Percentiles rank a stretch among this genome's conserved stretches.
Evolutionary conservation across 106 monocot genomes (phyloP).

Genomic region (Agapanthus africanus): DNA sequence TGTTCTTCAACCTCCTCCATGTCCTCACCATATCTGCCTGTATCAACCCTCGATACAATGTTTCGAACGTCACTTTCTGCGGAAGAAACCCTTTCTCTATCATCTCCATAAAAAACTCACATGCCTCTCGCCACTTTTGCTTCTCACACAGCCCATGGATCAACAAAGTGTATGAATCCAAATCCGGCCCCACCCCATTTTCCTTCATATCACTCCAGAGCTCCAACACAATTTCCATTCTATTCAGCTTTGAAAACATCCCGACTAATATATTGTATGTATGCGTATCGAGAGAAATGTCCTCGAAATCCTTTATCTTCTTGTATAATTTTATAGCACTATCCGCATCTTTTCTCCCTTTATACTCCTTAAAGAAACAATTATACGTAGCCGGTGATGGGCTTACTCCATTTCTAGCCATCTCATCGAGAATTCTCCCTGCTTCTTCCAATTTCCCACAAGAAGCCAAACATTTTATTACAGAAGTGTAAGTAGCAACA

Average conservation of each 20-base stretch:
- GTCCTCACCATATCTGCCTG: conserved; percentile 89
- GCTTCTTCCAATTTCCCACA: conserved; percentile 88
- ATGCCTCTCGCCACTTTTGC: conserved; percentile 77
- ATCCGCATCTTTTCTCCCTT: conserved; percentile 65
- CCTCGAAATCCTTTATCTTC: conserved; percentile 77
- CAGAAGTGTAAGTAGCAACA: conserved; percentile 83
- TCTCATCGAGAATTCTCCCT: conserved; percentile 66
- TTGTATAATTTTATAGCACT: conserved; percentile 57
- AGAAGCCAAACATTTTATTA: conserved; percentile 84
- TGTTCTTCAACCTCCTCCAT: conserved; percentile 88
- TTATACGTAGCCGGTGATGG: conserved; percentile 80
- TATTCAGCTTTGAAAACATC: conserved; percentile 48
- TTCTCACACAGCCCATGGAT: conserved; percentile 77
- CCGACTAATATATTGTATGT: conserved; percentile 76
- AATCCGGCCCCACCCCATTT: conserved; percentile 58
- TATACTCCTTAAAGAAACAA: conserved; percentile 96
- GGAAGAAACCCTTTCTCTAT: conserved; percentile 94
- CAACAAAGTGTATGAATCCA: conserved; percentile 79
- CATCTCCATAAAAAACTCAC: conserved; percentile 94
- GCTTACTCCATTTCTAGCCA: conserved; percentile 43
- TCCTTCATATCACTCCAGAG: conserved; percentile 80
- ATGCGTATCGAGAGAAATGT: conserved; percentile 79
- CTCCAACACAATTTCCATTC: conserved; percentile 40
- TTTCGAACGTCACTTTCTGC: conserved; percentile 90
- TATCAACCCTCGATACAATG: conserved; percentile 81